A percentile compares a stretch with the other conserved stretches of the same genome.
These are phyloP conservation scores for Clonostachys rhizophaga DNA, from an alignment of 2,329 filamentous ascomycete species.

Conservation along the genomic window DNA sequence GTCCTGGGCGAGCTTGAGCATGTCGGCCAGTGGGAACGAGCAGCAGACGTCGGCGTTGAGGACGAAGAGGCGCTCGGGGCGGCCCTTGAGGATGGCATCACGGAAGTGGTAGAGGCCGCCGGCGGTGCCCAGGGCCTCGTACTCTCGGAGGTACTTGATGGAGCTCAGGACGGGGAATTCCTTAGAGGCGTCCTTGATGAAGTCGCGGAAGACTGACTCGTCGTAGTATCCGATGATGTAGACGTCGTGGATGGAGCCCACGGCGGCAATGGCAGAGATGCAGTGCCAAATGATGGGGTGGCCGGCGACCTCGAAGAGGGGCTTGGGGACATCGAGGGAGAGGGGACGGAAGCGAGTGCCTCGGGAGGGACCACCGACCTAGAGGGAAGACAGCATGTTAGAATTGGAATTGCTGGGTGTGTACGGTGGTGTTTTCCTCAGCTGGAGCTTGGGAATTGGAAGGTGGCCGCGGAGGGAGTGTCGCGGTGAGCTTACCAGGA, in stretches of 20 bases:
- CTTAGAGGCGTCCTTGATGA: constrained; percentile 85
- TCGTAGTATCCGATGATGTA: constrained; percentile 99
- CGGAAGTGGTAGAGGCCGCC: constrained; percentile 98
- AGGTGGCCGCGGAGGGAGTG: constrained; percentile 2
- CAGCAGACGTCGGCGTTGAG: constrained; percentile 98
- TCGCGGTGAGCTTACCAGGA: constrained; percentile 58
- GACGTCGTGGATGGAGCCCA: constrained; percentile 90
- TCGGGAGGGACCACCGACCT: constrained; percentile 94
- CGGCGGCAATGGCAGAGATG: constrained; percentile 84
- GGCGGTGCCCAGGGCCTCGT: constrained; percentile 91
- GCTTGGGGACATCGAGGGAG: constrained; percentile 95
- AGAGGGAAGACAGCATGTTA: constrained; percentile 12
- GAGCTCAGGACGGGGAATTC: constrained; percentile 78
- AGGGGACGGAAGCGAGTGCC: constrained; percentile 94
- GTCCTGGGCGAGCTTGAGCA: constrained; percentile 91
- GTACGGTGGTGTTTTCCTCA: background rate
- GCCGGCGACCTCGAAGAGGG: constrained; percentile 95
- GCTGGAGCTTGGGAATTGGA: background rate
- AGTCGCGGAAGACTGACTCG: constrained; percentile 93
- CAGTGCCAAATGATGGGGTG: constrained; percentile 99
- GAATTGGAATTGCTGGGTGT: constrained; percentile 8
- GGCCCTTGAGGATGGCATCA: constrained; percentile 95
- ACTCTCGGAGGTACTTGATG: constrained; percentile 96
- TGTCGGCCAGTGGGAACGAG: constrained; percentile 92
- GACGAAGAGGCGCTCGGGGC: constrained; percentile 92